Evolutionary conservation across 495 filamentous ascomycete genomes (phyloP).

Genomic region (Neurospora sublineolata): DNA sequence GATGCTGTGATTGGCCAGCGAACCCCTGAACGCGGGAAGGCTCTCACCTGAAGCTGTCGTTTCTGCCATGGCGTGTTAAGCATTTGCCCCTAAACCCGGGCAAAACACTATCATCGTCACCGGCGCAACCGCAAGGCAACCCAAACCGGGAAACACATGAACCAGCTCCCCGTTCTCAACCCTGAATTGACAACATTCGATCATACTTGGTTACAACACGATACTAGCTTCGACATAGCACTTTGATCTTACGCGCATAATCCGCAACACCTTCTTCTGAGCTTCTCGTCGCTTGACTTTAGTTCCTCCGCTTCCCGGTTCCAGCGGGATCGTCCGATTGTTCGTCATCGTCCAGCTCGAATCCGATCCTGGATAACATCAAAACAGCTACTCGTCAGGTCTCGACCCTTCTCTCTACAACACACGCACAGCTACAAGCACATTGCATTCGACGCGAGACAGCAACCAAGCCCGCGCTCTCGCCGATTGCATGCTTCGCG

Average conservation of each 20-base stretch:
- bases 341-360: background rate
- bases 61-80: background rate
- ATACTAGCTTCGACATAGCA: background rate
- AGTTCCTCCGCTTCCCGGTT: background rate
- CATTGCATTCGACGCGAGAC: background rate
- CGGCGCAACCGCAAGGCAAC: background rate
- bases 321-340: background rate
- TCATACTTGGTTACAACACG: background rate
- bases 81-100: background rate
- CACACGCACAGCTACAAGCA: background rate
- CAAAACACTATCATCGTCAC: background rate
- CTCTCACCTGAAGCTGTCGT: background rate
- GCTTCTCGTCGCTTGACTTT: background rate
- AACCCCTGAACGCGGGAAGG: background rate
- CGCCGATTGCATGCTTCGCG: slow-evolving; percentile 5
- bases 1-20: background rate
- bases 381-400: too few species aligned
- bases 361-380: background rate
- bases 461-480: background rate
- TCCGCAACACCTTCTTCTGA: background rate
- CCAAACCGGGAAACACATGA: background rate
- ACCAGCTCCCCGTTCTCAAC: background rate
- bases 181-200: background rate
- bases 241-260: background rate
- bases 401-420: background rate